Conservation (phyloP, 495 filamentous ascomycete species). For the Lasiosphaeria miniovina region DNA sequence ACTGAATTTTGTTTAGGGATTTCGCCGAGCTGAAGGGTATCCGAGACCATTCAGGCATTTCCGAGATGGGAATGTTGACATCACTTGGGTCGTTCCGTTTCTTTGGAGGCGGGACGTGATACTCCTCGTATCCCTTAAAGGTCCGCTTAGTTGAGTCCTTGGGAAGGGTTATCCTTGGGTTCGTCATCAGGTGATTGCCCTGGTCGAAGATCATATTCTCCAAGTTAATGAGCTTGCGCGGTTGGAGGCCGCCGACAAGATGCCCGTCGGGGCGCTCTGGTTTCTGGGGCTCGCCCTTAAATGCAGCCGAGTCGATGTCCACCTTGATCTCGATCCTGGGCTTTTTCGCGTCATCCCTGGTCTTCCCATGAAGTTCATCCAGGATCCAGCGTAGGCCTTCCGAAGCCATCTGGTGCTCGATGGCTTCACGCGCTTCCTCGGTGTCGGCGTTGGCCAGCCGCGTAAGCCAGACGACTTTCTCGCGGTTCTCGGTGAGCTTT, state of each 20-base stretch:
- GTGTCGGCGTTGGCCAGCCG: conserved; percentile 82
- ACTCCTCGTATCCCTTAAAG: conserved; percentile 98
- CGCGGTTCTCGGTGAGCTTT: conserved; percentile 84
- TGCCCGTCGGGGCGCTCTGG: conserved; percentile 56
- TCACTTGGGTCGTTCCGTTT: conserved; percentile 76
- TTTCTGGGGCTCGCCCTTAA: conserved; percentile 43
- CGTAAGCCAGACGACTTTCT: conserved; percentile 94
- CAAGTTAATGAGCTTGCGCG: conserved; percentile 81
- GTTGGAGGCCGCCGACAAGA: conserved; percentile 81
- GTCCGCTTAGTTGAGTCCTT: conserved; percentile 91
- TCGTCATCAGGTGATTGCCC: conserved; percentile 98
- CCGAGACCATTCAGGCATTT: conserved; percentile 89
- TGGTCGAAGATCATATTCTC: conserved; percentile 97
- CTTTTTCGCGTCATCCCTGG: conserved; percentile 54
- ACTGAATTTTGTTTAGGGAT: conserved; percentile 92
- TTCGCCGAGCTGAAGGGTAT: conserved; percentile 72
- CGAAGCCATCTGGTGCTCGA: conserved; percentile 86
- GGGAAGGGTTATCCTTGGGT: conserved; percentile 90
- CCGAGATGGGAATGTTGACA: conserved; percentile 73
- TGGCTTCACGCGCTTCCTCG: conserved; percentile 66
- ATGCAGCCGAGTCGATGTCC: conserved; percentile 79
- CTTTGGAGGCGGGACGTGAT: conserved; percentile 91
- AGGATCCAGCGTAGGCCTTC: conserved; percentile 84
- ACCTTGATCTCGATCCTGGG: conserved; percentile 85
- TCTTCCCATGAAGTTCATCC: conserved; percentile 69